A percentile compares a stretch with the other conserved stretches of the same genome.
Conservation (phyloP, 163 green algal species). For the Scenedesmus sp. region DNA sequence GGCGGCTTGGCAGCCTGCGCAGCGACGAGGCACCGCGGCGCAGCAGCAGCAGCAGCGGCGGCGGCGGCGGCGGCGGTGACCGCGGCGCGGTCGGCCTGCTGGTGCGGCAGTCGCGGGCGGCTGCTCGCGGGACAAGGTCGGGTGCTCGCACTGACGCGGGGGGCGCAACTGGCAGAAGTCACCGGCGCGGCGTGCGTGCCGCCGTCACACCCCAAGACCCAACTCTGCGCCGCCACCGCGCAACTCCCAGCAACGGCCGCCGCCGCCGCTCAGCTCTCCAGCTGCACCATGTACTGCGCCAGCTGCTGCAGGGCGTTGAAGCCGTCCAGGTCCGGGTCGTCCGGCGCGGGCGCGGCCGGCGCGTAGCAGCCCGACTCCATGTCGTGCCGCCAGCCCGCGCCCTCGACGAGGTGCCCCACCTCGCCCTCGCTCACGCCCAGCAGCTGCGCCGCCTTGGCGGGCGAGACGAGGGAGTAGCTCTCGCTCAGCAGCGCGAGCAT, state of each 20-base stretch:
- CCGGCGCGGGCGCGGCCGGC: neutral
- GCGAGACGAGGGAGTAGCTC: slow-evolving; percentile 52
- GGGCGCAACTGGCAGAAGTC: neutral
- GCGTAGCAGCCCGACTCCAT: slow-evolving; percentile 38
- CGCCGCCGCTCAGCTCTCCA: slow-evolving; percentile 42
- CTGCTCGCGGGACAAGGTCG: too few relatives aligned
- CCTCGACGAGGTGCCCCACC: slow-evolving; percentile 22
- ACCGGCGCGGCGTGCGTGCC: too few relatives aligned
- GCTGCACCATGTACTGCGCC: slow-evolving; percentile 54
- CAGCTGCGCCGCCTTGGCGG: slow-evolving; percentile 48
- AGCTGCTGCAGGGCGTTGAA: slow-evolving; percentile 48
- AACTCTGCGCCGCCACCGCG: too few relatives aligned
- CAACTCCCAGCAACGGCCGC: too few relatives aligned
- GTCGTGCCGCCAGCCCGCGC: slow-evolving; percentile 43
- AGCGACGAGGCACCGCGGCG: neutral
- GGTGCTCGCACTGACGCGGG: neutral
- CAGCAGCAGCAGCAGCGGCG: neutral
- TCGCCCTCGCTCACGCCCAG: slow-evolving; percentile 52
- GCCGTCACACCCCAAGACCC: too few relatives aligned
- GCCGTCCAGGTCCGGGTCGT: slow-evolving; percentile 31
- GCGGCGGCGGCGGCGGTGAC: too few relatives aligned
- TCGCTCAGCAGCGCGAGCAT: slow-evolving; percentile 50
- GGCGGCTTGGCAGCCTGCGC: too few relatives aligned
- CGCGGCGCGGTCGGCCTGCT: too few relatives aligned
- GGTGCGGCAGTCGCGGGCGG: too few relatives aligned